Base-by-base conservation (phyloP, 2,329 filamentous ascomycete species). In the Aaosphaeria arxii region DNA sequence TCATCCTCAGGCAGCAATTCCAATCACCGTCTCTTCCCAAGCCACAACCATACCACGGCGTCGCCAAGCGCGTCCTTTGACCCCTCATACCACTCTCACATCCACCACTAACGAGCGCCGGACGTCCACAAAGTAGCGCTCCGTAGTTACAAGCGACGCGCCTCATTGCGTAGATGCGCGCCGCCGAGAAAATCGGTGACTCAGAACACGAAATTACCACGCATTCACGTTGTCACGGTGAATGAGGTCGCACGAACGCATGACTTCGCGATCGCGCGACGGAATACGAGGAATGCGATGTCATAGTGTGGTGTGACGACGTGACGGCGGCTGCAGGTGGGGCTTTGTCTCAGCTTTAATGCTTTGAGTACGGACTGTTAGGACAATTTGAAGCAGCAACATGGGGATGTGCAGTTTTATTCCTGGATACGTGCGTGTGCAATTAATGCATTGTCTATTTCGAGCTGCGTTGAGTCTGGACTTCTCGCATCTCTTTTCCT, bases 161-260 rank as follows among this genome's bases (percentile, higher is more conserved):
- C 47, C 47, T 29, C 42, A 44, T 28, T 33, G 33, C 33, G 17
- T 24, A 24, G 17, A 36, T 13, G 33, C 33, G 33, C 33, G 9
- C 33, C 9, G 33, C 33, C 33, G 9, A 36, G 33, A 9, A 13
- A 24, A 40, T 9, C 36, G 29, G 36, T 50, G 48, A 47, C 36
- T 50, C 44, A 50, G 44, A 47, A 47, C 48, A 47, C 48, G 48
- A 50, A 47, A 47, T 30, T 41, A 24, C 44, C 40, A 47, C 48
- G 48, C 13, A 35, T 41, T 46, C 40, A 44, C 48, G 48, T n/a
- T 36, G 48, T 46, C 45, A 24, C 17, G 17, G 17, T 24, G 17
- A 24, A 24, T 24, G 17, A 3, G 17, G 17, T 24, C 17, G 17
- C 17, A 24, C 17, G 3, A 24, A 24, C 17, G 44, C 41, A 5